phyloP scores from a whole-genome alignment of 2,329 filamentous ascomycete genomes.

The Atkinsonella hypoxylon region DNA sequence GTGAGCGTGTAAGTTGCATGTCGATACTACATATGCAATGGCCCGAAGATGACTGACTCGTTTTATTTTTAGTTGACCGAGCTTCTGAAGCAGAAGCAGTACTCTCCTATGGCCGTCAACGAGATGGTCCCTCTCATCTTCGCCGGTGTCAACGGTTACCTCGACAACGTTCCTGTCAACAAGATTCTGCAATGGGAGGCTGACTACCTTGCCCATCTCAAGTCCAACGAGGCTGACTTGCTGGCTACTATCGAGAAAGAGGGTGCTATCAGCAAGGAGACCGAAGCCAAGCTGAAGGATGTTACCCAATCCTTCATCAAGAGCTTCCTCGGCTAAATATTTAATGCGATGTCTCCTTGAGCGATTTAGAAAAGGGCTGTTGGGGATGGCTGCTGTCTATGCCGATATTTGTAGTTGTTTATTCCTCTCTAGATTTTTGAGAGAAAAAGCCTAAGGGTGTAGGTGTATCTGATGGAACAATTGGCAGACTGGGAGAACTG shows the following conservation, averaged over 20 bases:
- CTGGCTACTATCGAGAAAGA: constrained; percentile 86
- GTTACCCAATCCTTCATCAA: constrained; percentile 75
- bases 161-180: constrained; percentile 77
- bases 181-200: constrained; percentile 91
- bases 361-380: constrained; percentile 20
- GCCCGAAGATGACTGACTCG: background rate
- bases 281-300: constrained; percentile 73
- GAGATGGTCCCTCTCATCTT: constrained; percentile 99
- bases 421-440: constrained; percentile 30
- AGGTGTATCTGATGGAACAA: constrained; percentile 32
- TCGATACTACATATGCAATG: background rate
- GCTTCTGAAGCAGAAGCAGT: constrained; percentile 99
- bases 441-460: constrained; percentile 27
- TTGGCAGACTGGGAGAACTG: constrained; percentile 31
- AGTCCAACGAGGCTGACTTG: constrained; percentile 77
- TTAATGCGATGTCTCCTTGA: constrained; percentile 17
- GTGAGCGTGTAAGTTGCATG: constrained; percentile 73
- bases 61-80: constrained; percentile 57
- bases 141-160: constrained; percentile 95
- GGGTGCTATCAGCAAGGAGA: constrained; percentile 89
- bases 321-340: constrained; percentile 60
- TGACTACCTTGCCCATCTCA: constrained; percentile 88
- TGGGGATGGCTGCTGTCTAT: constrained; percentile 37
- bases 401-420: constrained; percentile 32
- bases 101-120: constrained; percentile 95